Base-by-base conservation (phyloP, 768 basidiomycete genomes). In the Podaxis sp. region DNA sequence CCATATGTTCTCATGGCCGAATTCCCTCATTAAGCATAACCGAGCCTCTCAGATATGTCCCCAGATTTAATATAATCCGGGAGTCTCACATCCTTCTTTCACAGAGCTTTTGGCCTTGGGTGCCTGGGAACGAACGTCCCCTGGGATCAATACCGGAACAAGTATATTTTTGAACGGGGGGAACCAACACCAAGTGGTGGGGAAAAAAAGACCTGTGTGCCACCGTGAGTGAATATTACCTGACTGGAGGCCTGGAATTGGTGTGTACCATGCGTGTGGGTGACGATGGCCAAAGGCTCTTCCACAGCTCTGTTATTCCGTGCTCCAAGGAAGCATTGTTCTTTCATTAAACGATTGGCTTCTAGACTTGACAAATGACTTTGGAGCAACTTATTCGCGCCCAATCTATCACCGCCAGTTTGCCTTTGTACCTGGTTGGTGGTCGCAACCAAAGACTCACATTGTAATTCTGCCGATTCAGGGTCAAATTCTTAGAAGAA, bases 321-420 rank as follows among this genome's bases (percentile, higher is more conserved):
- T 67, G 64, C 68, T 63, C 67, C 67, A 68, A 66, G 57, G 64
- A 64, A 64, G 54, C 61, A 61, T 33, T 17, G 44, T 53, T 61
- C 59, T 63, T 68, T 68, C 68, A 66, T 68, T 56, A 40, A 56
- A 55, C 9, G n/a, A 39, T 19, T 38, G 19, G 33, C 22, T 56
- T 39, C 54, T 40, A 30, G 54, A 19, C 26, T 24, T 40, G 39
- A 40, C 38, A 56, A 30, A n/a, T 13, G 8, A 56, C 4, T 24
- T 24, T 38, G 38, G 39, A 40, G 39, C 39, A 51, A 49, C 36
- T 7, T 28, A 55, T 55, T 55, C 11, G 36, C 38, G 19, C 38
- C 39, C 54, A 40, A 39, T 30, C 19, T 19, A 38, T 56, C 44
- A 51, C 22, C 22, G 24, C 22, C 49, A 51, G 6, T 17, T 9